phyloP scores from a whole-genome alignment of 2,329 filamentous ascomycete species.

The Rachicladosporium sp. region DNA sequence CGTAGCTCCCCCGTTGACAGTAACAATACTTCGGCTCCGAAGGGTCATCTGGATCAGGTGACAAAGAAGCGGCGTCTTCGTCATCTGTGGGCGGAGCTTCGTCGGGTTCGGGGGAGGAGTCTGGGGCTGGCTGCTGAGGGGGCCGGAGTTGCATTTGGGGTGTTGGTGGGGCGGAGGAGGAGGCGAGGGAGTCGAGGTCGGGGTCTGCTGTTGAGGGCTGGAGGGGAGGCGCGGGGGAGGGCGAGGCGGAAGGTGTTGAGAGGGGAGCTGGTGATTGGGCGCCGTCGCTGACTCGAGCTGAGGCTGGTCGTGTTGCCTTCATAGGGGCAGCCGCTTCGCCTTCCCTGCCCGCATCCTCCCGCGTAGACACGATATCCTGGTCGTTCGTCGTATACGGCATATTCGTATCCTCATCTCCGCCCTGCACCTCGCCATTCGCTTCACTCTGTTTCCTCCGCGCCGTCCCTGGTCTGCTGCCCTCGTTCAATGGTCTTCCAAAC shows the following conservation, averaged over 20 bases:
- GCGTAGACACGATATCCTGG: slow-evolving; percentile 2
- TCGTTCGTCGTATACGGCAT: slow-evolving; percentile 2
- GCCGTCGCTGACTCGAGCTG: slow-evolving; percentile 2
- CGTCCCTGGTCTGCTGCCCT: slow-evolving; percentile 2
- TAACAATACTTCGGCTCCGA: slow-evolving; percentile 53
- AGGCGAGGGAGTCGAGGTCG: neutral
- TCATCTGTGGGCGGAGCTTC: slow-evolving; percentile 4
- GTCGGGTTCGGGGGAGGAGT: neutral
- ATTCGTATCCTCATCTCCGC: slow-evolving; percentile 1
- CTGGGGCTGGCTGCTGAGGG: neutral
- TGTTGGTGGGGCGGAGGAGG: slow-evolving; percentile 2
- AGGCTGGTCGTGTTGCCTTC: slow-evolving; percentile 1
- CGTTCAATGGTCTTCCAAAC: slow-evolving; percentile 3
- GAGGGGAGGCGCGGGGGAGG: neutral
- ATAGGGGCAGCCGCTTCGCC: neutral
- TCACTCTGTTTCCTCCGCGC: slow-evolving; percentile 4
- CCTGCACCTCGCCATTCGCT: neutral
- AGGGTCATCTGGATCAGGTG: slow-evolving; percentile 32
- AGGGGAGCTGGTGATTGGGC: neutral
- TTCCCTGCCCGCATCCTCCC: neutral
- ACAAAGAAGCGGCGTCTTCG: slow-evolving; percentile 1
- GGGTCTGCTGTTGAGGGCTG: slow-evolving; percentile 2
- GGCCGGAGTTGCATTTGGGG: slow-evolving; percentile 1
- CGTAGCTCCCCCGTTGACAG: slow-evolving; percentile 52
- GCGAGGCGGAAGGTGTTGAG: neutral